Percentiles rank a stretch among this genome's conserved stretches.
phyloP scores from a whole-genome alignment of 108 stramenopile genomes.

The Hondaea fermentalgiana region DNA sequence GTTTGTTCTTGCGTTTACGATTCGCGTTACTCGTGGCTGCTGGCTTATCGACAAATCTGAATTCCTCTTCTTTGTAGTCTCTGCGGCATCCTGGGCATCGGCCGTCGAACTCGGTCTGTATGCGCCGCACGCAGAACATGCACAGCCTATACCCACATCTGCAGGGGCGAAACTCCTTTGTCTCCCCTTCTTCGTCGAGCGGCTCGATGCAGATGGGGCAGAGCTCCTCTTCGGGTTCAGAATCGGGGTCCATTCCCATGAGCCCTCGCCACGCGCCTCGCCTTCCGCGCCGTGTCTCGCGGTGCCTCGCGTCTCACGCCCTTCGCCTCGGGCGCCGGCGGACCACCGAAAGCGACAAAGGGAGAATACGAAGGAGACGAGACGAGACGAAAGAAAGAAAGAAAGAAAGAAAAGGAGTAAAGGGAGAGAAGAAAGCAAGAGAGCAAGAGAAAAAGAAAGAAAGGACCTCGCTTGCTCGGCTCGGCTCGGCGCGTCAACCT shows the following conservation, averaged over 20 bases:
- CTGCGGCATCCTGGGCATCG: constrained; percentile 4
- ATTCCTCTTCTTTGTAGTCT: neutral
- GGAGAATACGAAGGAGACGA: no score
- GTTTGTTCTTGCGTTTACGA: neutral
- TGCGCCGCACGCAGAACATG: constrained; percentile 11
- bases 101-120: constrained; percentile 9
- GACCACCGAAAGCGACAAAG: no score
- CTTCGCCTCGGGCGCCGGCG: no score
- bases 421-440: no score
- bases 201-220: constrained; percentile 19
- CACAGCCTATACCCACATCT: neutral
- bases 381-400: no score
- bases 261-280: neutral
- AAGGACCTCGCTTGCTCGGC: no score
- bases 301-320: no score
- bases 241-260: neutral
- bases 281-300: no score
- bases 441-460: no score
- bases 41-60: constrained; percentile 2
- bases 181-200: neutral
- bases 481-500: no score
- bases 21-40: neutral
- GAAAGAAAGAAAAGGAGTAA: no score
- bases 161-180: neutral
- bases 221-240: neutral